These are phyloP conservation scores for Macadamia tetraphylla DNA, from an alignment of 164 flowering plant species.

Conservation along the genomic window DNA sequence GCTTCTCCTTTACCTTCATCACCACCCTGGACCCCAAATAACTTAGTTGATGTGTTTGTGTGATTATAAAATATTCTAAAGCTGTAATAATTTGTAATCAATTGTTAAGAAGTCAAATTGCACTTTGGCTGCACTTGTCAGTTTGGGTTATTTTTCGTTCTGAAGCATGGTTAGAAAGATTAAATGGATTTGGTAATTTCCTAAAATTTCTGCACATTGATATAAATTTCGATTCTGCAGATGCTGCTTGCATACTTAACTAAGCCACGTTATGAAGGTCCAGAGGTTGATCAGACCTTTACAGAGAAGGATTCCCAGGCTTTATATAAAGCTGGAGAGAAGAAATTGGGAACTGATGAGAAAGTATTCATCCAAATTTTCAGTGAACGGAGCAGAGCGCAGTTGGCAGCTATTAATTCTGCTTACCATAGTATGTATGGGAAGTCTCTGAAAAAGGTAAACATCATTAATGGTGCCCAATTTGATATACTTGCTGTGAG, in stretches of 20 bases:
- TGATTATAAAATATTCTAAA: too few species aligned
- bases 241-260: slow-evolving; percentile 58
- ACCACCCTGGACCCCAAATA: too few species aligned
- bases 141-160: too few species aligned
- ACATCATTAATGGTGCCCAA: not conserved
- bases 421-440: slow-evolving; percentile 44
- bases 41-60: too few species aligned
- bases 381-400: slow-evolving; percentile 66
- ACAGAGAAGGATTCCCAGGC: slow-evolving; percentile 61
- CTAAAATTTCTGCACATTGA: not conserved
- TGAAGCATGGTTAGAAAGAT: too few species aligned
- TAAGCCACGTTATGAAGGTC: slow-evolving; percentile 63
- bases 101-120: too few species aligned
- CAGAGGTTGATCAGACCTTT: slow-evolving; percentile 45
- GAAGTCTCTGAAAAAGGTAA: slow-evolving; percentile 56
- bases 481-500: not conserved
- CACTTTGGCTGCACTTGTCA: too few species aligned
- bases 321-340: slow-evolving; percentile 68
- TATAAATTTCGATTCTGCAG: slow-evolving; percentile 26
- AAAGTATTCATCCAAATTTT: slow-evolving; percentile 54
- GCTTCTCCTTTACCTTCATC: too few species aligned
- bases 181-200: not conserved
- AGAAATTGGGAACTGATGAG: slow-evolving; percentile 64
- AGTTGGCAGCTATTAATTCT: slow-evolving; percentile 51
- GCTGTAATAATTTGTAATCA: too few species aligned